Conservation (phyloP, 2,329 filamentous ascomycete species). For the Rhexocercosporidium sp. region DNA sequence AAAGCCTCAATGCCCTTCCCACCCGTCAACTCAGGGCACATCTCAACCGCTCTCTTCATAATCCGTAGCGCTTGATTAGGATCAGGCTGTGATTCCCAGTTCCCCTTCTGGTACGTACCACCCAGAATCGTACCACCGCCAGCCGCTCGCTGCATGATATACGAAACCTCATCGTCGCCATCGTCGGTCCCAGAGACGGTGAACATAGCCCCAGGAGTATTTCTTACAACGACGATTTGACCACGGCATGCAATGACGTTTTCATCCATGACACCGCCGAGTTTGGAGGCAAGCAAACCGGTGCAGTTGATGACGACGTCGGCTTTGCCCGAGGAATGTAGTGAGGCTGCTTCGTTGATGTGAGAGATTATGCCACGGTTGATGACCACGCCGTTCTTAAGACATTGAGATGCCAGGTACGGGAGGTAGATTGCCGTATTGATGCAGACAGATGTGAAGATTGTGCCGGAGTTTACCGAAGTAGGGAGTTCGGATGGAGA, state of each 20-base stretch:
- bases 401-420: slow-evolving; percentile 82
- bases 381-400: slow-evolving; percentile 72
- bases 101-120: slow-evolving; percentile 67
- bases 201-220: slow-evolving; percentile 65
- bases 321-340: slow-evolving; percentile 64
- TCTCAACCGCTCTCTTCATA: slow-evolving; percentile 66
- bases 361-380: slow-evolving; percentile 69
- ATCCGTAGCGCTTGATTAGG: slow-evolving; percentile 67
- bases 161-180: slow-evolving; percentile 65
- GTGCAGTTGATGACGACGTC: slow-evolving; percentile 85
- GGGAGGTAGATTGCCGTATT: slow-evolving; percentile 88
- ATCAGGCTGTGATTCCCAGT: slow-evolving; percentile 68
- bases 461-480: slow-evolving; percentile 72
- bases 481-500: slow-evolving; percentile 61
- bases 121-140: slow-evolving; percentile 72
- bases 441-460: slow-evolving; percentile 87
- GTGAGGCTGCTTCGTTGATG: slow-evolving; percentile 68
- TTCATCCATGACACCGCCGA: slow-evolving; percentile 82
- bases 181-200: slow-evolving; percentile 67
- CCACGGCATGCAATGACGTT: slow-evolving; percentile 78
- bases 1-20: slow-evolving; percentile 67
- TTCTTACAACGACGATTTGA: slow-evolving; percentile 74
- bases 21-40: slow-evolving; percentile 59
- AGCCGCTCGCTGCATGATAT: slow-evolving; percentile 71
- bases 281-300: slow-evolving; percentile 73